Evolutionary conservation across 2,329 filamentous ascomycete species (phyloP), one percentile per base, ranked within the genome.

Genomic region (Scleromitrula shiraiana): DNA sequence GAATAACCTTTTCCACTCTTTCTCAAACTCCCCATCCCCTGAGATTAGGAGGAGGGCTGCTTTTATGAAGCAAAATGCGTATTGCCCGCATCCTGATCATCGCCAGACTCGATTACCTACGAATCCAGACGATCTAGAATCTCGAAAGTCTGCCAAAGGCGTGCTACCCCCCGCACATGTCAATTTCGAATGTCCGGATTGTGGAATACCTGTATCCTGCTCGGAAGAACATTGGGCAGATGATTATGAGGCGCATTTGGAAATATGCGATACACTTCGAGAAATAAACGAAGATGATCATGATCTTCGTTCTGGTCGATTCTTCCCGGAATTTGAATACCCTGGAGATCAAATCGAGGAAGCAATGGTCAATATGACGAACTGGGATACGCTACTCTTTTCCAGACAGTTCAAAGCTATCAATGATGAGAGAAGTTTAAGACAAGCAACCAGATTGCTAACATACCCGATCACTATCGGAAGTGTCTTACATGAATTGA

Each of bases 261-360:
- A 96, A 63, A 83, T 98, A 29, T 98, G 93, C 66, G 91, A 98
- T 61, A 86, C 86, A 0, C 71, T 98, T 49, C 76, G 85, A 56
- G 85, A 97, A 68, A 91, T 95, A 68, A 98, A 98, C 59, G 93
- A 98, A 69, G 93, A 98, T 63, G 93, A 98, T 59, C 94, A 98
- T 63, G 93, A 98, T 65, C 69, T 98, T 56, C 77, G 85, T 42
- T 95, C 88, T 15, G 93, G 93, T 3, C 79, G 93, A 23, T 85
- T 88, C 66, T 98, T 98, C 67, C 83, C 86, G 12, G 94, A 98
- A 66, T 97, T 95, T 62, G 82, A 90, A 53, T 95, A 95, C 63
- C 89, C 93, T 0, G 87, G 85, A 12, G 76, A 83, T 46, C 90
- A 96, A 69, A 82, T 96, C 65, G 90, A 96, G 56, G 91, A 96